Percentiles rank a stretch among this genome's conserved stretches.
Conservation (phyloP, 1,139 yeast species). For the Magnusiomyces tetraspermus region DNA sequence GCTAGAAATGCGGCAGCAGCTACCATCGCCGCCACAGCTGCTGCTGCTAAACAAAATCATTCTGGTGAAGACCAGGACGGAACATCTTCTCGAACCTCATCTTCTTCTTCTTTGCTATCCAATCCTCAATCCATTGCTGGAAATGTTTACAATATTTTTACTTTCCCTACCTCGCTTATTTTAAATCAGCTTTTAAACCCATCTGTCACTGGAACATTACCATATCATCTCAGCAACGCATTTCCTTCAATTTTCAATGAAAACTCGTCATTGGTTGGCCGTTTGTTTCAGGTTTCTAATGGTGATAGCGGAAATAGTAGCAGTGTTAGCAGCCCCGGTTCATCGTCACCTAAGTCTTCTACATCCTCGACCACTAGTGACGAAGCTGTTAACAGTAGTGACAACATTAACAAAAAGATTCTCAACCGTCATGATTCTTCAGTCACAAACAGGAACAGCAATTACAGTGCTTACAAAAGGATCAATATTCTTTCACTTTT, state of each 20-base stretch:
- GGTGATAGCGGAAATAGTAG: background rate
- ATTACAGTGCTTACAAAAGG: too few species aligned
- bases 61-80: background rate
- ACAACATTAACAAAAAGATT: too few species aligned
- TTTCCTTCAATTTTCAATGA: background rate
- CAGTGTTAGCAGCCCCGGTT: too few species aligned
- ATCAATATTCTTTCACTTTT: background rate
- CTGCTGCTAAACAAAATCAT: background rate
- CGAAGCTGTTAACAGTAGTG: too few species aligned
- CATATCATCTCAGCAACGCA: background rate
- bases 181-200: background rate
- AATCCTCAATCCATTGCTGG: background rate
- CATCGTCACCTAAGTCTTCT: too few species aligned
- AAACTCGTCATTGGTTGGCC: background rate
- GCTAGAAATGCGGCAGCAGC: too few species aligned
- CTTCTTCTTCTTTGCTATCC: background rate
- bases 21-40: too few species aligned
- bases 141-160: background rate
- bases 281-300: background rate
- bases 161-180: background rate
- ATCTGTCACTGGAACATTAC: background rate
- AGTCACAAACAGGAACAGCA: too few species aligned
- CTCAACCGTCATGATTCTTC: too few species aligned
- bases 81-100: background rate
- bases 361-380: too few species aligned